Evolutionary conservation across 2,329 filamentous ascomycete genomes (phyloP).

Genomic region (Penicillium sp.): DNA sequence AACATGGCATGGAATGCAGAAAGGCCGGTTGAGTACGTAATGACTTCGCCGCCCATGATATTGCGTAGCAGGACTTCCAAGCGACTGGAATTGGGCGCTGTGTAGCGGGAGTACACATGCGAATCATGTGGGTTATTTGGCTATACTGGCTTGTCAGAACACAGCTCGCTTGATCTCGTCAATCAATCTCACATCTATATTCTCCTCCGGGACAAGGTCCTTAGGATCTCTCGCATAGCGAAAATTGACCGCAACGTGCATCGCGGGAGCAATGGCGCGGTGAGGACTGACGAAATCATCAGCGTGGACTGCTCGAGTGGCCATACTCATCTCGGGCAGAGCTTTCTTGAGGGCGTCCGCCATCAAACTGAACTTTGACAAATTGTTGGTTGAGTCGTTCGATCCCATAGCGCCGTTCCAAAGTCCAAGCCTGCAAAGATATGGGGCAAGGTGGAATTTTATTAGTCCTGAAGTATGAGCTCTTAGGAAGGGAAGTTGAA

Average conservation of each 20-base stretch:
- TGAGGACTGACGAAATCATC: conserved; percentile 23
- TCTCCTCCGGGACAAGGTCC: conserved; percentile 17
- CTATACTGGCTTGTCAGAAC: not conserved
- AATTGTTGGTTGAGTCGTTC: conserved; percentile 3
- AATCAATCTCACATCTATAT: conserved; percentile 16
- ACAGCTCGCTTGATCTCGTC: not conserved
- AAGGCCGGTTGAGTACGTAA: conserved; percentile 79
- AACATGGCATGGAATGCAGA: conserved; percentile 85
- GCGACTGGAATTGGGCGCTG: conserved; percentile 19
- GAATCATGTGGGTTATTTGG: conserved; percentile 17
- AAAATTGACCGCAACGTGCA: conserved; percentile 23
- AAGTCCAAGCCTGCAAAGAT: not conserved
- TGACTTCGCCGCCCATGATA: conserved; percentile 16
- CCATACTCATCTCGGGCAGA: conserved; percentile 14
- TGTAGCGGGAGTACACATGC: conserved; percentile 20
- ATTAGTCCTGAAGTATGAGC: not conserved
- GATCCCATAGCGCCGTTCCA: conserved; percentile 2
- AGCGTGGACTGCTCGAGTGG: conserved; percentile 21
- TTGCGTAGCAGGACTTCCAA: conserved; percentile 15
- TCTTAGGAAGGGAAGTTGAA: too few species aligned
- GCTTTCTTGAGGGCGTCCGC: conserved; percentile 17
- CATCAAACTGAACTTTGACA: conserved; percentile 11
- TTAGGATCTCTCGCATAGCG: conserved; percentile 21
- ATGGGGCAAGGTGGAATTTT: not conserved
- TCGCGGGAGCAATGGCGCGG: conserved; percentile 22